phyloP scores from a whole-genome alignment of 176 grass and related monocot species.

The Triticum monococcum region DNA sequence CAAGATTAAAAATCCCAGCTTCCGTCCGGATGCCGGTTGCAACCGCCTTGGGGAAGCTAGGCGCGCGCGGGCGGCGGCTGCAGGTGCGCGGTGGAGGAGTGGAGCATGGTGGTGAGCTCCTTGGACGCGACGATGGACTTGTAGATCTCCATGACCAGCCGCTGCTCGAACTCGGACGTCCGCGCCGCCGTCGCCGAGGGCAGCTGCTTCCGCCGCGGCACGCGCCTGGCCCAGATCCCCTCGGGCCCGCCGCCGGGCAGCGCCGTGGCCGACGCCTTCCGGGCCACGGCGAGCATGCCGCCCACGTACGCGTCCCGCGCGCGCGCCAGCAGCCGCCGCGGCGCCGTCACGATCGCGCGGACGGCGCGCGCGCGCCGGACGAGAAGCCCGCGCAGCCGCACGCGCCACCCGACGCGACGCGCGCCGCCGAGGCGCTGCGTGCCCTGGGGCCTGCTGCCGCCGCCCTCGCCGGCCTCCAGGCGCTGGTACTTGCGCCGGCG shows the following conservation, averaged over 20 bases:
- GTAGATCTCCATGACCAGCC: slow-evolving; percentile 76
- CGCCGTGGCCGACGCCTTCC: slow-evolving; percentile 34
- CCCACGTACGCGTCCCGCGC: slow-evolving; percentile 72
- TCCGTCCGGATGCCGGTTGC: too few species aligned
- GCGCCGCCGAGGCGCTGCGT: slow-evolving; percentile 31
- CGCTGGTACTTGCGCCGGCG: slow-evolving; percentile 63
- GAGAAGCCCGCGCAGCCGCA: slow-evolving; percentile 18
- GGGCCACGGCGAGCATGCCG: slow-evolving; percentile 58
- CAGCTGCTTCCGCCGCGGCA: slow-evolving; percentile 37
- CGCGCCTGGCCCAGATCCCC: slow-evolving; percentile 38
- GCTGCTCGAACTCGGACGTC: slow-evolving; percentile 48
- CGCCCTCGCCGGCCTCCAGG: slow-evolving; percentile 17
- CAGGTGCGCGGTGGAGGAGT: slow-evolving; percentile 30
- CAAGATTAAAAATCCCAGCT: too few species aligned
- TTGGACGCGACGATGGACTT: slow-evolving; percentile 71
- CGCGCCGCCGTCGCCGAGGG: not conserved
- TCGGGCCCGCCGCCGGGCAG: slow-evolving; percentile 27
- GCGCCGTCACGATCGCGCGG: not conserved
- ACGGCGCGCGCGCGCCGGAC: slow-evolving; percentile 38
- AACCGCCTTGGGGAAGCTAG: too few species aligned
- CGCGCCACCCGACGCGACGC: slow-evolving; percentile 27
- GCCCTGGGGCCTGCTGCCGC: not conserved
- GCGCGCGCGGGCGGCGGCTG: not conserved
- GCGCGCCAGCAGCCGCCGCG: slow-evolving; percentile 34
- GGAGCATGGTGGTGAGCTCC: slow-evolving; percentile 61